Percentiles rank a stretch among this genome's conserved stretches.
phyloP scores from a whole-genome alignment of 768 basidiomycete genomes.

The Panaeolus papilionaceus region DNA sequence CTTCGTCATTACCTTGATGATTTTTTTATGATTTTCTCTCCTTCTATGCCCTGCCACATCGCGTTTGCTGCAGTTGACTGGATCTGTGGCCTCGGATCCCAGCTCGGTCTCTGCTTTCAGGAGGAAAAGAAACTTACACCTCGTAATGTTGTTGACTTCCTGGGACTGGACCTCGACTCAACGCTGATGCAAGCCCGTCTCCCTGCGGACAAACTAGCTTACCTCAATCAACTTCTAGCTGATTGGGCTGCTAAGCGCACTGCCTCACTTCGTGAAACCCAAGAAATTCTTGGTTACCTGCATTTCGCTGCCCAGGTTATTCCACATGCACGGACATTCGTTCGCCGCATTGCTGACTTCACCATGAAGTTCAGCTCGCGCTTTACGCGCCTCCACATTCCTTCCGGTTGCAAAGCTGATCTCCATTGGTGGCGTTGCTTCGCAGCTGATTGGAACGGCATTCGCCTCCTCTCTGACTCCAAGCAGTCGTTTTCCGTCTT shows the following conservation, averaged over 20 bases:
- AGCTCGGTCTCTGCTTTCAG: constrained; percentile 39
- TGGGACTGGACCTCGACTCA: constrained; percentile 33
- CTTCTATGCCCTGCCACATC: constrained; percentile 7
- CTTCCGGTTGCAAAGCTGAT: background rate
- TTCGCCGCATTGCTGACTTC: background rate
- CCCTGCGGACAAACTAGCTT: constrained; percentile 18
- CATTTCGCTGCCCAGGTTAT: background rate
- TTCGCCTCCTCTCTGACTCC: background rate
- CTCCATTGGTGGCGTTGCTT: background rate
- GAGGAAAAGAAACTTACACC: constrained; percentile 34
- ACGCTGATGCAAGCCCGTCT: constrained; percentile 37
- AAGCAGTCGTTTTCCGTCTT: constrained; percentile 24
- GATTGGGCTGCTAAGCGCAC: constrained; percentile 24
- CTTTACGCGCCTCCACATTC: background rate
- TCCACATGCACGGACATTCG: background rate
- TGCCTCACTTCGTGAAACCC: constrained; percentile 24
- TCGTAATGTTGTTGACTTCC: constrained; percentile 29
- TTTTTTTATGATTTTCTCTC: constrained; percentile 35
- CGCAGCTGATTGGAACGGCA: background rate
- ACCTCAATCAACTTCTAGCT: constrained; percentile 29
- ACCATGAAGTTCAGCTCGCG: background rate
- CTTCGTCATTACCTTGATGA: constrained; percentile 43
- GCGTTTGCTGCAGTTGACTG: constrained; percentile 34
- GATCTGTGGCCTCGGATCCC: constrained; percentile 32
- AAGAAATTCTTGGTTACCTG: background rate